Evolutionary conservation across 176 grass and related monocot species (phyloP).

Genomic region (Neostapfia colusana): DNA sequence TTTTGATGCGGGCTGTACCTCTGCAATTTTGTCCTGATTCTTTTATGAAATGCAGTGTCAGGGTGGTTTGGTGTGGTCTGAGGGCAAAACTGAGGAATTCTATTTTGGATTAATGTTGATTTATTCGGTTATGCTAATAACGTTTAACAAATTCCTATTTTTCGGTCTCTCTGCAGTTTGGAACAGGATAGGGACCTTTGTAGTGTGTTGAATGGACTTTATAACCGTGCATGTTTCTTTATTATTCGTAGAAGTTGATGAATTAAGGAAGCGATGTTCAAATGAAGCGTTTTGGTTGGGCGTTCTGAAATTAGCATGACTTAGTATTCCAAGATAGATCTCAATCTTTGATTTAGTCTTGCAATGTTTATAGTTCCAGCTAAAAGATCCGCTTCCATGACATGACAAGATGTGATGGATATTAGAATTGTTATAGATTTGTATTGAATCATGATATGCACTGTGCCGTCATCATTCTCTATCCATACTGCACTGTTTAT

Average conservation of each 20-base stretch:
- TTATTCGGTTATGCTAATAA: not conserved
- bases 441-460: not conserved
- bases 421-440: not conserved
- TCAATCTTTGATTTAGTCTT: not conserved
- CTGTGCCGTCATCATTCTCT: not conserved
- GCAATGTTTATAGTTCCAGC: no score
- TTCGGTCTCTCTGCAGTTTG: not conserved
- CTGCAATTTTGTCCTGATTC: not conserved
- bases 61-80: not conserved
- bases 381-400: not conserved
- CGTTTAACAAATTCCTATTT: not conserved
- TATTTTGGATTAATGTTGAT: not conserved
- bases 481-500: conserved; percentile 26
- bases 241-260: not conserved
- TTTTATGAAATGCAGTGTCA: not conserved
- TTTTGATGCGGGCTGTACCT: not conserved
- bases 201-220: not conserved
- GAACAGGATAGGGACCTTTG: not conserved
- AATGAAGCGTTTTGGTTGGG: not conserved
- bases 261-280: not conserved
- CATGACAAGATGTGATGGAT: conserved; percentile 12
- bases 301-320: not conserved
- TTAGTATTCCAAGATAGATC: not conserved
- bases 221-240: not conserved
- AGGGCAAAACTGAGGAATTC: not conserved